phyloP scores from a whole-genome alignment of 495 filamentous ascomycete species.

The Penicillium soppii region DNA sequence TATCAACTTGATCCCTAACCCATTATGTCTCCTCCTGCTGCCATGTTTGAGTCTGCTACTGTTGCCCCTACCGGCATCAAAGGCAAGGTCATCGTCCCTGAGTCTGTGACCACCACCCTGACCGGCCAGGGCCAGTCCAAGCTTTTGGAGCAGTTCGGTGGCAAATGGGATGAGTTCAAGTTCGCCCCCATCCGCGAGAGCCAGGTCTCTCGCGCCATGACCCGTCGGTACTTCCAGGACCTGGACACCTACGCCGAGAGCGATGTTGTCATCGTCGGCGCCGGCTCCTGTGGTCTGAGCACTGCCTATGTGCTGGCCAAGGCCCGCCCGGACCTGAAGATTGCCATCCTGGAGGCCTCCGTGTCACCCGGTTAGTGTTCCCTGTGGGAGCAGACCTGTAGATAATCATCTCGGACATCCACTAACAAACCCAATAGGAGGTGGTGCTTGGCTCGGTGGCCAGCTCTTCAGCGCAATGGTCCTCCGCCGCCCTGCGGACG shows the following conservation, averaged over 20 bases:
- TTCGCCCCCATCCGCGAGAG: slow-evolving; percentile 87
- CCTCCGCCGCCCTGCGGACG: slow-evolving; percentile 86
- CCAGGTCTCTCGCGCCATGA: slow-evolving; percentile 90
- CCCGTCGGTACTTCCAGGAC: slow-evolving; percentile 84
- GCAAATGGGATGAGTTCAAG: slow-evolving; percentile 74
- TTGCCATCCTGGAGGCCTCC: slow-evolving; percentile 84
- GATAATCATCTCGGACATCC: background rate
- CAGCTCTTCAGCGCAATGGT: slow-evolving; percentile 93
- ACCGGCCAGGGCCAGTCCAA: slow-evolving; percentile 44
- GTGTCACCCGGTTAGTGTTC: slow-evolving; percentile 64
- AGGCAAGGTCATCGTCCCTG: slow-evolving; percentile 43
- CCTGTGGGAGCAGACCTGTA: background rate
- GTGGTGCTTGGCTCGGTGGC: slow-evolving; percentile 89
- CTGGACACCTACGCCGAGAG: slow-evolving; percentile 86
- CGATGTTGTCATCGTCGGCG: slow-evolving; percentile 88
- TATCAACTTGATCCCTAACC: slow-evolving; percentile 35
- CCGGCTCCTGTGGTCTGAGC: slow-evolving; percentile 81
- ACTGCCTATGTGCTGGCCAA: slow-evolving; percentile 82
- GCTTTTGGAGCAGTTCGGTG: slow-evolving; percentile 59
- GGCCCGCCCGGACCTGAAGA: slow-evolving; percentile 83
- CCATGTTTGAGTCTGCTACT: slow-evolving; percentile 44
- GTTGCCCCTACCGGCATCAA: slow-evolving; percentile 45
- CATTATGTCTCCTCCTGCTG: slow-evolving; percentile 77
- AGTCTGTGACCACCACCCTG: slow-evolving; percentile 34
- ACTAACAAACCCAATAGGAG: slow-evolving; percentile 44